phyloP scores from a whole-genome alignment of 1,284 basidiomycete species.

The Papiliotrema nemorosa region DNA sequence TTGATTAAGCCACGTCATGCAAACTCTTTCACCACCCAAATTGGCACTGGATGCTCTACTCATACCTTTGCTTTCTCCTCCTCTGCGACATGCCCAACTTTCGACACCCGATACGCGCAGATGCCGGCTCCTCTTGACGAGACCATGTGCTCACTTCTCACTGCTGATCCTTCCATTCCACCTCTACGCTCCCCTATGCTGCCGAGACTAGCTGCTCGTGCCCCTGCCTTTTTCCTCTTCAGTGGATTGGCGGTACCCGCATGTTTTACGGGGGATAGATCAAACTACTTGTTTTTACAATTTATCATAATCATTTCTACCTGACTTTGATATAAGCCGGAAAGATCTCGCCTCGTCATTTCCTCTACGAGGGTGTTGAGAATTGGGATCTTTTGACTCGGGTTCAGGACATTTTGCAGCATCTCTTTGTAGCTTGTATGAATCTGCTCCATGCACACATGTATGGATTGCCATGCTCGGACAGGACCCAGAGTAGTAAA shows the following conservation, averaged over 20 bases:
- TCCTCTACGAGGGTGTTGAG: slow-evolving; percentile 7
- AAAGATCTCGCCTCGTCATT: slow-evolving; percentile 1
- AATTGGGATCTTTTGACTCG: slow-evolving; percentile 8
- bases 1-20: background rate
- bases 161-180: background rate
- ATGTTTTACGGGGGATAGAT: slow-evolving; percentile 1
- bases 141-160: background rate
- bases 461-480: no score
- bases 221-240: slow-evolving; percentile 6
- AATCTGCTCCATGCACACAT: no score
- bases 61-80: background rate
- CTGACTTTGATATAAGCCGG: slow-evolving; percentile 13
- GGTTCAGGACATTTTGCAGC: slow-evolving; percentile 6
- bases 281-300: background rate
- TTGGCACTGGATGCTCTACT: background rate
- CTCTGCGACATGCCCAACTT: background rate
- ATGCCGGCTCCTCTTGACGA: background rate
- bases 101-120: no score
- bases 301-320: background rate
- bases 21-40: background rate
- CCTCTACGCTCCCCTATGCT: background rate
- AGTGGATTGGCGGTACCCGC: slow-evolving; percentile 7
- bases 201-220: slow-evolving; percentile 4
- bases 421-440: slow-evolving; percentile 9
- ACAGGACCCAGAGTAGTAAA: no score